Evolutionary conservation across 345 rosid species (phyloP).

Genomic region (Salix caprea): DNA sequence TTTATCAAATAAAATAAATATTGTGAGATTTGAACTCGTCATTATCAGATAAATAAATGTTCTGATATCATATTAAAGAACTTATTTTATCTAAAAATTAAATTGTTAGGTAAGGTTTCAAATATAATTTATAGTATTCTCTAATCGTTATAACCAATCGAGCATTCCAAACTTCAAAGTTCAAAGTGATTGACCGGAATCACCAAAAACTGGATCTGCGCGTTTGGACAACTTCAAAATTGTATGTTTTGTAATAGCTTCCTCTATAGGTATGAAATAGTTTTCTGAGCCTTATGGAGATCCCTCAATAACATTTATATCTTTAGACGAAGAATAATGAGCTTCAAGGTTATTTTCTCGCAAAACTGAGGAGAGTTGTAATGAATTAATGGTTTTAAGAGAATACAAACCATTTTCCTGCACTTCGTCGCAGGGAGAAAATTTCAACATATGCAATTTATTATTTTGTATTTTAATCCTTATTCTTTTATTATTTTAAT

Average conservation of each 20-base stretch:
- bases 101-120: no score
- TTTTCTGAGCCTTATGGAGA: no score
- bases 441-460: no score
- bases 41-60: no score
- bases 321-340: background rate
- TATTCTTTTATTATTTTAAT: no score
- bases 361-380: conserved; percentile 13
- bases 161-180: conserved; percentile 48
- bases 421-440: no score
- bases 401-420: conserved; percentile 13
- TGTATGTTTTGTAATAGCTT: conserved; percentile 25
- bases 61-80: no score
- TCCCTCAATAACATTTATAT: background rate
- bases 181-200: conserved; percentile 52
- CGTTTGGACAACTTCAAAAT: conserved; percentile 14
- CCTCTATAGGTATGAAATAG: conserved; percentile 18
- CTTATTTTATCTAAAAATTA: no score
- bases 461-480: no score
- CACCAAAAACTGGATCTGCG: conserved; percentile 41
- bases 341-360: conserved; percentile 15
- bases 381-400: conserved; percentile 30
- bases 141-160: background rate
- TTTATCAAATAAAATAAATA: no score
- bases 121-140: no score
- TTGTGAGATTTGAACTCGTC: no score